Evolutionary conservation across 73 alveolate species (phyloP).

Genomic region (Breviolum minutum): DNA sequence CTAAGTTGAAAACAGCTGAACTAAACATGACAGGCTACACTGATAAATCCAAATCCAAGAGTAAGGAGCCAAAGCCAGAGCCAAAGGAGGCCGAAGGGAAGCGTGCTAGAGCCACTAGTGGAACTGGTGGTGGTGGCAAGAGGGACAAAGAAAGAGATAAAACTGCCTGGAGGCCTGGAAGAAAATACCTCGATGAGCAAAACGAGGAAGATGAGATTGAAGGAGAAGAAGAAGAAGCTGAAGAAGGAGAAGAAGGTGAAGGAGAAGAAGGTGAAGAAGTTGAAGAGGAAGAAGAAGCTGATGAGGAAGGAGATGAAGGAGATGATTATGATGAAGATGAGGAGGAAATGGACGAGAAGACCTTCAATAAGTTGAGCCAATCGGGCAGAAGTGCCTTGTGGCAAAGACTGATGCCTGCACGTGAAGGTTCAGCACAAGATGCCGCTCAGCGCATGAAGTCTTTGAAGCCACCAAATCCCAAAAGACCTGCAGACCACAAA

Average conservation of each 20-base stretch:
- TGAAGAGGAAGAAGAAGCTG: not conserved
- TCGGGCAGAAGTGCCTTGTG: conserved; percentile 73
- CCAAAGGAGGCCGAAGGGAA: not conserved
- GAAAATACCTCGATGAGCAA: conserved; percentile 12
- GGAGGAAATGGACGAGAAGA: conserved; percentile 15
- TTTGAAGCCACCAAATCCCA: conserved; percentile 48
- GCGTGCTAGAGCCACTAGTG: not conserved
- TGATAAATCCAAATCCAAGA: not conserved
- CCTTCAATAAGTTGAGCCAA: conserved; percentile 41
- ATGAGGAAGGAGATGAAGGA: not conserved
- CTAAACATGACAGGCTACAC: not conserved
- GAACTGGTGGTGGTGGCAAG: not conserved
- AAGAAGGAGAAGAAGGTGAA: not conserved
- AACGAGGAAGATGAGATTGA: conserved; percentile 9
- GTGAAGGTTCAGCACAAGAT: conserved; percentile 66
- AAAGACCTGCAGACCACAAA: conserved; percentile 58
- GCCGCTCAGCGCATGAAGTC: conserved; percentile 79
- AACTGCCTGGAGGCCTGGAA: conserved; percentile 33
- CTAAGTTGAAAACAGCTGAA: conserved; percentile 67
- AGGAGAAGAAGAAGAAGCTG: conserved; percentile 47
- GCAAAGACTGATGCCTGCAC: conserved; percentile 84
- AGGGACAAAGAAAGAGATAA: conserved; percentile 30
- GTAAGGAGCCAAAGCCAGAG: conserved; percentile 12
- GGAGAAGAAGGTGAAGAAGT: not conserved
- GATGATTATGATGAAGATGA: conserved; percentile 34